Base-by-base conservation (phyloP, 768 basidiomycete genomes). In the Tulasnella sp. region DNA sequence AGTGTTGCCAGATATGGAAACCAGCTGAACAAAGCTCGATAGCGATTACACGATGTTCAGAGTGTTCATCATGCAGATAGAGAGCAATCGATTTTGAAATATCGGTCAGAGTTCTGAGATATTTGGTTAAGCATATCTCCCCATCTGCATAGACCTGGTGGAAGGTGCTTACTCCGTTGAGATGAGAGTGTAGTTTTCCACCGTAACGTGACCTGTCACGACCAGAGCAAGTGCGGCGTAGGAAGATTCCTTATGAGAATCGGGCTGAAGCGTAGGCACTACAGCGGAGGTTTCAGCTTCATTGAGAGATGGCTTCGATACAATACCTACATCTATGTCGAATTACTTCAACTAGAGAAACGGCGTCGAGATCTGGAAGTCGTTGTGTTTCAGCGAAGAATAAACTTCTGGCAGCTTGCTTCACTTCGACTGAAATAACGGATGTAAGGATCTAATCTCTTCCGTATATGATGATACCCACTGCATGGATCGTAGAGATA, bases 1-100 rank as follows among this genome's bases (percentile, higher is more conserved):
- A 90, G 57, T 89, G 79, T 60, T 95, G 90, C 91, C 92, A 98
- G 43, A 92, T 78, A 39, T 82, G 75, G 62, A 96, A 98, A 0
- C 93, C 93, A 39, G 85, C 79, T 1, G 85, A 81, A 58, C 87
- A 90, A 8, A 96, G 70, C 60, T 98, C 93, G 56, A 95, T 80
- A 0, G 86, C 89, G 10, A 91, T 70, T 3, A 77, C 70, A 5
- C 81, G 70, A 62, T 85, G 76, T 1, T 69, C 57, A 10, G 56
- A 70, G 0, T 79, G 78, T 43, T 83, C 79, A 53, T 87, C 81
- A 48, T 87, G 74, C 10, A 99, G 70, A 59, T 83, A 91, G 7
- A 81, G 58, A 0, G 74, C 70, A 48, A 96, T 76, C 0, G 90
- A 93, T 59, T 81, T 82, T 0, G 92, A 80, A 45, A 90, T 79